These are phyloP conservation scores for Thelephora ganbajun DNA, from an alignment of 768 basidiomycete genomes.

Conservation along the genomic window DNA sequence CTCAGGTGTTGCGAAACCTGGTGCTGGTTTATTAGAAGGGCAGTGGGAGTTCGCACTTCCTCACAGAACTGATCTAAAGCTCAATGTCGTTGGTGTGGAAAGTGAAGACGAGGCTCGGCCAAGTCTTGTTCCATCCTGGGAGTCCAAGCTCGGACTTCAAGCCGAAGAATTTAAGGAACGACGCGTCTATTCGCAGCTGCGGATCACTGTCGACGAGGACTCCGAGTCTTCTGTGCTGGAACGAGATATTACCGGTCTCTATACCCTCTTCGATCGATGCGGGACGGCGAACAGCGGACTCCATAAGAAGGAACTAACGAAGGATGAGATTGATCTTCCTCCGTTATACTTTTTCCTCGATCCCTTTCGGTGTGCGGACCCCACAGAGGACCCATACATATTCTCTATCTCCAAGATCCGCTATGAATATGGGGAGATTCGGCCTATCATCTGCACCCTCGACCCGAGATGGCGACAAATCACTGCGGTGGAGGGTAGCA, in stretches of 20 bases:
- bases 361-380: conserved; percentile 65
- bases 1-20: not conserved
- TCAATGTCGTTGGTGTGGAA: conserved; percentile 55
- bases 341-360: conserved; percentile 77
- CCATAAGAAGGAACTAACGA: conserved; percentile 42
- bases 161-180: conserved; percentile 52
- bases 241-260: conserved; percentile 70
- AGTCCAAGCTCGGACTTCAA: conserved; percentile 61
- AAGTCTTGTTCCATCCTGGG: conserved; percentile 65
- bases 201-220: conserved; percentile 41
- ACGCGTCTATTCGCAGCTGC: conserved; percentile 50
- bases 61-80: conserved; percentile 30
- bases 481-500: conserved; percentile 26
- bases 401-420: conserved; percentile 71
- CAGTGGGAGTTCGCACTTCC: conserved; percentile 77
- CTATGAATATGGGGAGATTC: conserved; percentile 68
- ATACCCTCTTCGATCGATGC: conserved; percentile 70
- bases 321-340: conserved; percentile 35
- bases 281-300: conserved; percentile 79
- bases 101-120: not conserved
- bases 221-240: conserved; percentile 37
- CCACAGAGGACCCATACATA: conserved; percentile 67
- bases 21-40: conserved; percentile 45
- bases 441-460: conserved; percentile 65
- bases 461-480: conserved; percentile 68